Base-by-base conservation (phyloP, 768 basidiomycete genomes). In the Termitomyces sp. region DNA sequence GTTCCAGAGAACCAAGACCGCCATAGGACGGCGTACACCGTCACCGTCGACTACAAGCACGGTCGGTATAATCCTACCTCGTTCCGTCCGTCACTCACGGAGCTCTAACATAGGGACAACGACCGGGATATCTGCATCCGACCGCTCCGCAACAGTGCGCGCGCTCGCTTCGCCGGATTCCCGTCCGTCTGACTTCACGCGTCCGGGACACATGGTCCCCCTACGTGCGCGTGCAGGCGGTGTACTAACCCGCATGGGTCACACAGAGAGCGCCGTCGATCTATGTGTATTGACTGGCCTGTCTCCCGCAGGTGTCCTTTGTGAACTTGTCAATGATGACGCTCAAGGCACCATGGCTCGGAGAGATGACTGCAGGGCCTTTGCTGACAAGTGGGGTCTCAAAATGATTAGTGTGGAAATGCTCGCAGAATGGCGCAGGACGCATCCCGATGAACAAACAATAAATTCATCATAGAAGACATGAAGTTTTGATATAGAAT, bases 111-210 rank as follows among this genome's bases (percentile, higher is more conserved):
- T 62, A 93, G 94, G 91, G 3, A 96, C 93, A 4, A 88, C 93
- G 3, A 99, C 97, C 17, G 97, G 97, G 31, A 99, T 99, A 67
- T 97, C 96, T 42, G 96, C 96, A 4, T 88, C 94, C 73, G 97
- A 99, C 76, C 88, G 97, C 59, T 87, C 91, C 38, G 79, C 95
- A 58, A 96, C 96, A 4, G 93, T 83, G 3, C 85, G 92, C 59
- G 87, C 90, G 45, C 85, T 99, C 32, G 92, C 95, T 20, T 82
- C 86, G 34, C 76, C 85, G 5, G 68, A 74, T 12, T 74, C 81
- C 15, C 71, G 69, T 1, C 76, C 91, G 15, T 75, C 80, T 25
- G 91, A 96, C 66, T 96, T 99, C 71, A 86, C 86, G 2, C 86
- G 96, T 12, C 97, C 97, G 10, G 97, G 97, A 4, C 97, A 99